These are phyloP conservation scores for Fusarium solani-melongenae DNA, from an alignment of 2,329 filamentous ascomycete genomes.

Conservation along the genomic window DNA sequence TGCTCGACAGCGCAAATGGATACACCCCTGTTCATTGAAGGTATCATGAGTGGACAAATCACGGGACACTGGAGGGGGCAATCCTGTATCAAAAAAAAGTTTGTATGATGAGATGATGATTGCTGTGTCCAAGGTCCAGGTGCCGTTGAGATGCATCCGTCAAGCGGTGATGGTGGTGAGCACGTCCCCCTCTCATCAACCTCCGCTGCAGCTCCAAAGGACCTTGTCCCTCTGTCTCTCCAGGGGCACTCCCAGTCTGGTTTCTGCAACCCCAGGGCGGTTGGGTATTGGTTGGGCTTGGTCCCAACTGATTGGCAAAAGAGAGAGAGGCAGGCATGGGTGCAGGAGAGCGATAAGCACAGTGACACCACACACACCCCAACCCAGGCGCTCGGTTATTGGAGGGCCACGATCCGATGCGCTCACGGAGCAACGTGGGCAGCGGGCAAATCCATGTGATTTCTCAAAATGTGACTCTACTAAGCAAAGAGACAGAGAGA, in stretches of 20 bases:
- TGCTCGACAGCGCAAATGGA: background rate
- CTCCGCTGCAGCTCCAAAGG: background rate
- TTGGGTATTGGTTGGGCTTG: background rate
- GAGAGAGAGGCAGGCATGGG: background rate
- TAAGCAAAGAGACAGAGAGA: background rate
- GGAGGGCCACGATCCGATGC: slow-evolving; percentile 9
- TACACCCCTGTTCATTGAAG: slow-evolving; percentile 9
- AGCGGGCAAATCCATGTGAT: background rate
- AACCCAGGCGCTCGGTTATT: slow-evolving; percentile 9
- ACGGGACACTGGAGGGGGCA: background rate
- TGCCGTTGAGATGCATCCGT: slow-evolving; percentile 1
- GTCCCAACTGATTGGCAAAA: background rate
- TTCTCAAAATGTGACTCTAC: background rate
- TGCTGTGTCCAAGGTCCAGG: slow-evolving; percentile 5
- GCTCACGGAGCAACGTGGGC: slow-evolving; percentile 7
- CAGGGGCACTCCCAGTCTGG: background rate
- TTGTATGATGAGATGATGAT: slow-evolving; percentile 1
- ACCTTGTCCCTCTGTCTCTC: background rate
- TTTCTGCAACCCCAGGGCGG: background rate
- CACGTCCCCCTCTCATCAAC: slow-evolving; percentile 9
- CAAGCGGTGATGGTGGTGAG: slow-evolving; percentile 29
- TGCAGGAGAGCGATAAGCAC: background rate
- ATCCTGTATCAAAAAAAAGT: background rate
- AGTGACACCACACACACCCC: slow-evolving; percentile 10
- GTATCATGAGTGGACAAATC: background rate